Evolutionary conservation across 2,329 filamentous ascomycete genomes (phyloP).

Genomic region (Stachybotrys chlorohalonatus): DNA sequence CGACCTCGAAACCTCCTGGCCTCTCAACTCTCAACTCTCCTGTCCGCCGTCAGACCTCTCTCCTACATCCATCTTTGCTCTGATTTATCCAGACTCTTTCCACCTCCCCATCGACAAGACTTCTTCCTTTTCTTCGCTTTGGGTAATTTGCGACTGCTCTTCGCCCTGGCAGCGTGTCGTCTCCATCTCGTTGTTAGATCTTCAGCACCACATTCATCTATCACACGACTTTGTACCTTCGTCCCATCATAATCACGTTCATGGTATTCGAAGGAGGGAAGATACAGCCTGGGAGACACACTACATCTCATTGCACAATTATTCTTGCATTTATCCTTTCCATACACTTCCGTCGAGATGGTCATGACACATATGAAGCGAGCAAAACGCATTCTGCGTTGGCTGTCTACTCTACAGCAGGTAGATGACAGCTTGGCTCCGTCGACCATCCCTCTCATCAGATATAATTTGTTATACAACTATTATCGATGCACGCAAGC

Average conservation of each 20-base stretch:
- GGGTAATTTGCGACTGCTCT: too few species aligned
- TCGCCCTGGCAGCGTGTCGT: too few species aligned
- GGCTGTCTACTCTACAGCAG: slow-evolving; percentile 21
- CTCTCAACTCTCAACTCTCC: not conserved
- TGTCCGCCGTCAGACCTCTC: not conserved
- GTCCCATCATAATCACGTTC: not conserved
- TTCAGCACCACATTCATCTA: too few species aligned
- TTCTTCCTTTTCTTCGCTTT: too few species aligned
- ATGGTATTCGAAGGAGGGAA: not conserved
- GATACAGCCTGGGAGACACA: not conserved
- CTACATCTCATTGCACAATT: not conserved
- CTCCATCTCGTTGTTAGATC: too few species aligned
- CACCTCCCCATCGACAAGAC: not conserved
- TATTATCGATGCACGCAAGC: slow-evolving; percentile 18
- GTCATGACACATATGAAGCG: slow-evolving; percentile 15
- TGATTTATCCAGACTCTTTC: not conserved
- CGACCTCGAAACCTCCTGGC: not conserved
- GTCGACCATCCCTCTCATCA: slow-evolving; percentile 16
- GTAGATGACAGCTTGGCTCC: slow-evolving; percentile 26
- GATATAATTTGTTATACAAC: slow-evolving; percentile 21
- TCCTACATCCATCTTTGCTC: not conserved
- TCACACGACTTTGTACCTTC: too few species aligned
- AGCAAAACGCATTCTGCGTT: slow-evolving; percentile 27
- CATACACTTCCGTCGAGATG: slow-evolving; percentile 7
- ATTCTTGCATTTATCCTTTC: not conserved